phyloP scores from a whole-genome alignment of 2,329 filamentous ascomycete species.

The Cadophora luteo-olivacea region DNA sequence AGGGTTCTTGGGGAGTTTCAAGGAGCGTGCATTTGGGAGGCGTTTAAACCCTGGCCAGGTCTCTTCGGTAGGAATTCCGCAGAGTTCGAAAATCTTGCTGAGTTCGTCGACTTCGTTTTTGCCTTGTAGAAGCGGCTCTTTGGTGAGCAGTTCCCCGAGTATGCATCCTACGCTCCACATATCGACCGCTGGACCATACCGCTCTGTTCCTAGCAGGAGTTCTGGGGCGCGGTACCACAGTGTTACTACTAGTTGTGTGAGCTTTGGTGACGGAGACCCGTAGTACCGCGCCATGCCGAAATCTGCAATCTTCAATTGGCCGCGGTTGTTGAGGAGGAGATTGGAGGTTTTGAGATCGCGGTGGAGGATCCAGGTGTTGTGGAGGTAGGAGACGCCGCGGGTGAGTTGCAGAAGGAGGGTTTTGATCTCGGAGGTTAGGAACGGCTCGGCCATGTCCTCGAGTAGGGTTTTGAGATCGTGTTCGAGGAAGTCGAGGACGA shows the following conservation, averaged over 20 bases:
- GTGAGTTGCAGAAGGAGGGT: slow-evolving; percentile 84
- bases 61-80: slow-evolving; percentile 82
- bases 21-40: slow-evolving; percentile 82
- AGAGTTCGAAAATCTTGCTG: slow-evolving; percentile 85
- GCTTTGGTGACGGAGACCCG: slow-evolving; percentile 75
- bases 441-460: slow-evolving; percentile 93
- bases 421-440: slow-evolving; percentile 91
- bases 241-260: slow-evolving; percentile 94
- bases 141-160: slow-evolving; percentile 87
- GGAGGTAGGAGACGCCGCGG: slow-evolving; percentile 82
- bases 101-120: slow-evolving; percentile 93
- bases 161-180: slow-evolving; percentile 98
- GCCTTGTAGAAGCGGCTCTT: slow-evolving; percentile 83
- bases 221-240: slow-evolving; percentile 97
- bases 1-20: slow-evolving; percentile 68
- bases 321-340: slow-evolving; percentile 92
- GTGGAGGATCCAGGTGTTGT: slow-evolving; percentile 89
- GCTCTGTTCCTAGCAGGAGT: slow-evolving; percentile 79
- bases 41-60: slow-evolving; percentile 87
- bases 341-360: slow-evolving; percentile 95
- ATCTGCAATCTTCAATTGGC: slow-evolving; percentile 93
- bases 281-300: slow-evolving; percentile 97
- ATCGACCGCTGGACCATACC: slow-evolving; percentile 80
- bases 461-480: slow-evolving; percentile 95
- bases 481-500: slow-evolving; percentile 97